Evolutionary conservation across 2,329 filamentous ascomycete genomes (phyloP), one percentile per base, ranked within the genome.

Genomic region (Coccinonectria pachysandricola): DNA sequence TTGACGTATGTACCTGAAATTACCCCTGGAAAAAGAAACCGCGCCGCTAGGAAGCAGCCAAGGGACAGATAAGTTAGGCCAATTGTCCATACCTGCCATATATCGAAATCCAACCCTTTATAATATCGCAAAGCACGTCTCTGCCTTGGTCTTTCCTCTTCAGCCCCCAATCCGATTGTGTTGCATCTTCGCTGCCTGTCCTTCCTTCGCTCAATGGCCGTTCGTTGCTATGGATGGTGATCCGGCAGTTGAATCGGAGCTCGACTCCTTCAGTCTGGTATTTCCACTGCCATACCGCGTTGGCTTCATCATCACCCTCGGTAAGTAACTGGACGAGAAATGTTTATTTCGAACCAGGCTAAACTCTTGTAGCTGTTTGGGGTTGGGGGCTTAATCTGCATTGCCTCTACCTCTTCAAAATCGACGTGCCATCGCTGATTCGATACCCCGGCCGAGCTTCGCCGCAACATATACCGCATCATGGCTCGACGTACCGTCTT

Each of bases 301-400:
- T 32, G 84, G 85, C 34, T 71, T 92, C 42, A 79, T 95, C 45
- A 62, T 91, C 37, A 79, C 93, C 27, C 62, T 92, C 38, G 88
- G 86, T 92, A 65, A 38, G 68, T 45, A 16, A 23, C 34, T 18
- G 13, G 31, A 15, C 10, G 12, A 23, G 7, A 11, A 13, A 24
- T n/a, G 13, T 13, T n/a, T n/a, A n/a, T n/a, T n/a, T n/a, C n/a
- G 15, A 40, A 23, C 6, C 7, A 26, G 19, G 16, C 32, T 37
- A 24, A 37, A 28, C 19, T 18, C n/a, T 15, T 12, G 34, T 40
- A 92, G 86, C 84, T 43, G 78, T 93, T 48, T 96, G 88, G 88
- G 86, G 84, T 52, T 98, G 88, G 86, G 86, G 79, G 40, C 57
- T 81, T 43, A 96, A 95, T 60, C 73, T 96, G 20, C 86, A 95